Evolutionary conservation across 1,284 basidiomycete species (phyloP).

Genomic region (Ceratobasidium sp.): DNA sequence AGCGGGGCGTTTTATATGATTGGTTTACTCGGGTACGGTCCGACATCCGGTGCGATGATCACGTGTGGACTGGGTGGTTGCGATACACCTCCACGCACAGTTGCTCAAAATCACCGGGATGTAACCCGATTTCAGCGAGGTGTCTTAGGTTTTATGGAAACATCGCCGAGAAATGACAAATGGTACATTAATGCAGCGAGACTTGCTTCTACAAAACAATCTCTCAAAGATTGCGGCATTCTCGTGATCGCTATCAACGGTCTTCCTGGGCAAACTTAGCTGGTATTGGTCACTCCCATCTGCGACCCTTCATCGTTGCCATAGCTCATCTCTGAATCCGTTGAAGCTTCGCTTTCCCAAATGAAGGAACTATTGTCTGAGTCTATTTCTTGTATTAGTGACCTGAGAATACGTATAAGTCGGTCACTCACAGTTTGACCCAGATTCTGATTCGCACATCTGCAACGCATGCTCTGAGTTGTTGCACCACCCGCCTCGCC

Average conservation of each 20-base stretch:
- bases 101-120: no score
- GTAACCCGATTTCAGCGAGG: no score
- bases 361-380: neutral
- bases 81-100: neutral
- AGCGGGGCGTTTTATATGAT: neutral
- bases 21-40: neutral
- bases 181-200: no score
- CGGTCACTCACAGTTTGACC: constrained; percentile 1
- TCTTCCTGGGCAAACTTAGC: no score
- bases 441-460: neutral
- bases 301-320: constrained; percentile 5
- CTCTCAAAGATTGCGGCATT: no score
- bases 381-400: neutral
- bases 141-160: no score
- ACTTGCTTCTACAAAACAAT: no score
- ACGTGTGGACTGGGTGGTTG: neutral
- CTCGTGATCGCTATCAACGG: no score
- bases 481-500: neutral
- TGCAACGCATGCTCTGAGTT: neutral
- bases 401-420: neutral
- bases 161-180: no score
- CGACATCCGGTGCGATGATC: neutral
- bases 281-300: neutral
- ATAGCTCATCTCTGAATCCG: neutral
- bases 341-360: neutral